Evolutionary conservation across 1,139 yeast species (phyloP).

Genomic region (Meyerozyma sp.): DNA sequence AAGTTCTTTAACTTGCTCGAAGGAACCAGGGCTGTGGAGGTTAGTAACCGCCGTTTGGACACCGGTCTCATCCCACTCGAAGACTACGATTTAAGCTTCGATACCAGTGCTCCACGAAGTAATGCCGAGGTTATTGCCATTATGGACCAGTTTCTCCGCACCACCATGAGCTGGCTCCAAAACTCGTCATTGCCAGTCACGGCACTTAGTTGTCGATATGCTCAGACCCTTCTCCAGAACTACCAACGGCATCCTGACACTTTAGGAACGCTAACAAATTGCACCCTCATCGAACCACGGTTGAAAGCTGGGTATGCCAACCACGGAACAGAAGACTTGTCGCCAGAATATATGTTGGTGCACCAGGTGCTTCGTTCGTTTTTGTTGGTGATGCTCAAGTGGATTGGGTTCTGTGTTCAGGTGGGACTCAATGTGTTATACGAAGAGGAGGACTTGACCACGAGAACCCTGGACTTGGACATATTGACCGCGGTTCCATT

Average conservation of each 20-base stretch:
- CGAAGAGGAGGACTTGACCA: slow-evolving; percentile 73
- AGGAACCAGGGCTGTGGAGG: slow-evolving; percentile 72
- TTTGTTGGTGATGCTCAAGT: slow-evolving; percentile 46
- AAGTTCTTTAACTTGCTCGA: slow-evolving; percentile 56
- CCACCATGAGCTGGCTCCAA: slow-evolving; percentile 55
- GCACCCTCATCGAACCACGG: slow-evolving; percentile 5
- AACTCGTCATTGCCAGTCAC: slow-evolving; percentile 60
- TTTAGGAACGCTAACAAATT: slow-evolving; percentile 1
- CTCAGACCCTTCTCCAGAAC: slow-evolving; percentile 47
- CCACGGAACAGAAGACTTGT: slow-evolving; percentile 3
- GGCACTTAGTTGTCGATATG: slow-evolving; percentile 59
- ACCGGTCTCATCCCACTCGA: slow-evolving; percentile 49
- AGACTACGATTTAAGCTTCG: slow-evolving; percentile 34
- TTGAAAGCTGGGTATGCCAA: slow-evolving; percentile 8
- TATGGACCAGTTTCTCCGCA: slow-evolving; percentile 39
- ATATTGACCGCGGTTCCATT: slow-evolving; percentile 24
- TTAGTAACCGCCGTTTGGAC: slow-evolving; percentile 56
- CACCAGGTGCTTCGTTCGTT: slow-evolving; percentile 45
- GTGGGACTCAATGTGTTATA: slow-evolving; percentile 58
- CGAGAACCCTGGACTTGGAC: slow-evolving; percentile 52
- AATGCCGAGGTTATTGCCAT: slow-evolving; percentile 39
- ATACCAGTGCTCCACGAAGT: slow-evolving; percentile 27
- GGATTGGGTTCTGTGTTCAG: slow-evolving; percentile 43
- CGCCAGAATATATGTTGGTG: slow-evolving; percentile 23
- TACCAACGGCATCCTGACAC: slow-evolving; percentile 14